Base-by-base conservation (phyloP, 2,329 filamentous ascomycete species). In the Diplodia corticola region DNA sequence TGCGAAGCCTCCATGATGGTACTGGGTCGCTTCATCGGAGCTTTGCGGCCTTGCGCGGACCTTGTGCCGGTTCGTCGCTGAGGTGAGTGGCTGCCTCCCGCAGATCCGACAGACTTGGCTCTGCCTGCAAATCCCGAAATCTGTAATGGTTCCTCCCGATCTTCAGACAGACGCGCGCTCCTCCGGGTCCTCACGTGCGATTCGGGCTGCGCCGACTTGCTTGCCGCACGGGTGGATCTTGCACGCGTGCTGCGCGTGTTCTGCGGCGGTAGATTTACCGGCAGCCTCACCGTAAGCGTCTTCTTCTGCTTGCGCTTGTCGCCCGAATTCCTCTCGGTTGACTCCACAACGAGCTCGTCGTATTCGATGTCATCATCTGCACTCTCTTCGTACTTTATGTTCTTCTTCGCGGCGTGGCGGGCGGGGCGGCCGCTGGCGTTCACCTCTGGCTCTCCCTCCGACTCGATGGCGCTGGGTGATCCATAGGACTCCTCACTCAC, bases 161-260 rank as follows among this genome's bases (percentile, higher is more conserved):
- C 85, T 68, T 86, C 85, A 26, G 83, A 86, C 20, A 86, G 80
- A 53, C 87, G 86, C 72, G 85, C 87, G 69, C 83, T 87, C 68
- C 86, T 82, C 69, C 87, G 79, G 46, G 77, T 79, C 33, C 74
- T 76, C 0, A 70, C 72, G 17, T 49, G 48, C 24, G 44, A 53
- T 22, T 54, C 51, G 10, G 63, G 40, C 28, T 65, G 63, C 20
- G 73, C 67, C 10, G 75, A 74, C 55, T 78, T 78, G 66, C 79
- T 78, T 35, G 78, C 72, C 49, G 70, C 77, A n/a, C 77, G 77
- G 33, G 64, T 66, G 2, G 64, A 60, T 50, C 80, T 77, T 26
- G 76, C 74, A 59, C 79, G 77, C 61, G 76, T 70, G 48, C 67
- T 22, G 17, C 69, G 60, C 10, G 30, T 66, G 5, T 54, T 24